A percentile compares a stretch with the other conserved stretches of the same genome.
Conservation (phyloP, 2,329 filamentous ascomycete species). For the Neonectria magnoliae region DNA sequence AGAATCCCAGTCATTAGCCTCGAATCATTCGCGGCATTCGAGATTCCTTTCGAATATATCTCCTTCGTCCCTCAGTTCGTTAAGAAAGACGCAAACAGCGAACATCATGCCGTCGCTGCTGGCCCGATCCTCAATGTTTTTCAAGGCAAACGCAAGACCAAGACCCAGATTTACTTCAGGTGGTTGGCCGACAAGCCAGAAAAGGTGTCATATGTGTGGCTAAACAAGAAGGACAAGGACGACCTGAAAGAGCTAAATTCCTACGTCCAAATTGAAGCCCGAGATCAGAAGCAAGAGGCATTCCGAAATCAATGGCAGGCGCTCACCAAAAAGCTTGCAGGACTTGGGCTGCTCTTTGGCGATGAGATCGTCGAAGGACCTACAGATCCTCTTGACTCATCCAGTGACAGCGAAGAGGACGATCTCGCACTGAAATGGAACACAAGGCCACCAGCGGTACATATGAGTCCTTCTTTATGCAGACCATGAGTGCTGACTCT, state of each 20-base stretch:
- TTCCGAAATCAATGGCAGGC: constrained; percentile 27
- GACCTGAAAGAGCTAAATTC: constrained; percentile 17
- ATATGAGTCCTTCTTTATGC: not conserved
- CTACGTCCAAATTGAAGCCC: constrained; percentile 11
- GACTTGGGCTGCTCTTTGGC: constrained; percentile 26
- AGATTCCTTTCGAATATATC: constrained; percentile 27
- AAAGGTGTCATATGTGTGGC: constrained; percentile 24
- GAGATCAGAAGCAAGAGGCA: not conserved
- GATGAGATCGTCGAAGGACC: constrained; percentile 20
- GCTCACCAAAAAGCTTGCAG: constrained; percentile 21
- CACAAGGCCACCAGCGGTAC: constrained; percentile 14
- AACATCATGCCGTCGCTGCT: constrained; percentile 13
- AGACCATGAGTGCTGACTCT: not conserved
- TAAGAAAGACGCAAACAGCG: constrained; percentile 10
- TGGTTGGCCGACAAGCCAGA: constrained; percentile 23
- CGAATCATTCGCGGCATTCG: constrained; percentile 22
- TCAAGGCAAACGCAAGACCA: constrained; percentile 19
- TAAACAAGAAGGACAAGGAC: constrained; percentile 20
- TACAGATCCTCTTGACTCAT: constrained; percentile 13
- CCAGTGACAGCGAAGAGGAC: constrained; percentile 20
- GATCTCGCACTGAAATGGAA: constrained; percentile 25
- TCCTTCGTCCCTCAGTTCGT: constrained; percentile 31
- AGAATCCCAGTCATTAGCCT: constrained; percentile 31
- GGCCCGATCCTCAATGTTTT: constrained; percentile 19
- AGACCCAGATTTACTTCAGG: constrained; percentile 25